phyloP scores from a whole-genome alignment of 2,329 filamentous ascomycete genomes.

The Ophiostoma perfectum region DNA sequence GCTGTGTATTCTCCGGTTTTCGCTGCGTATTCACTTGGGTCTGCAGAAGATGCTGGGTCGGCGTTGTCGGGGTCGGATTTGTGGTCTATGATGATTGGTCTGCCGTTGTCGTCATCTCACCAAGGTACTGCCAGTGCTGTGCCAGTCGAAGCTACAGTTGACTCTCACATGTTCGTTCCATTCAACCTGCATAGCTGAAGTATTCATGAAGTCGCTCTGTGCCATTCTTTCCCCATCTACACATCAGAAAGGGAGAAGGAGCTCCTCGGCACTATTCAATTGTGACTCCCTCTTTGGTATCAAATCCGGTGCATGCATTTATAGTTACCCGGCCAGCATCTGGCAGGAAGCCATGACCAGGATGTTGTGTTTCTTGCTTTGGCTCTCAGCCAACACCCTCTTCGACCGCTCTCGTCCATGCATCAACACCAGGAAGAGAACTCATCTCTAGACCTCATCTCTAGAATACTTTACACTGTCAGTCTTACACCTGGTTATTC shows the following conservation, averaged over 20 bases:
- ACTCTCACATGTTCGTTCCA: no score
- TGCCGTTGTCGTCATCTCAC: background rate
- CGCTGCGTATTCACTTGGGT: background rate
- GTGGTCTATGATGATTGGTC: slow-evolving; percentile 4
- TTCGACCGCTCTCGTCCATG: no score
- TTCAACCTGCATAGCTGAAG: no score
- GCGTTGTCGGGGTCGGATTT: background rate
- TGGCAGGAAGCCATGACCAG: background rate
- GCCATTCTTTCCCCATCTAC: no score
- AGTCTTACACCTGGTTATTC: no score
- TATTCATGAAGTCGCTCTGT: no score
- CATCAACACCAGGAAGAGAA: no score
- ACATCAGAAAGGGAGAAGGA: no score
- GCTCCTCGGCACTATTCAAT: background rate
- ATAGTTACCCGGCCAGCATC: background rate
- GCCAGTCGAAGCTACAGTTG: background rate
- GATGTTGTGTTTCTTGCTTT: background rate
- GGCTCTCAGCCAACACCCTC: background rate
- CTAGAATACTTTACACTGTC: no score
- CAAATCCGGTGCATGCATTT: background rate
- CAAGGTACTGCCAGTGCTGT: background rate
- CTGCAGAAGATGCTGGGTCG: background rate
- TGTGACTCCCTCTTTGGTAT: background rate
- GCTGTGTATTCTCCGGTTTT: background rate
- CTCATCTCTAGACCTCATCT: no score